Evolutionary conservation across 345 rosid genomes (phyloP), one percentile per base, ranked within the genome.

Genomic region (Murraya paniculata): DNA sequence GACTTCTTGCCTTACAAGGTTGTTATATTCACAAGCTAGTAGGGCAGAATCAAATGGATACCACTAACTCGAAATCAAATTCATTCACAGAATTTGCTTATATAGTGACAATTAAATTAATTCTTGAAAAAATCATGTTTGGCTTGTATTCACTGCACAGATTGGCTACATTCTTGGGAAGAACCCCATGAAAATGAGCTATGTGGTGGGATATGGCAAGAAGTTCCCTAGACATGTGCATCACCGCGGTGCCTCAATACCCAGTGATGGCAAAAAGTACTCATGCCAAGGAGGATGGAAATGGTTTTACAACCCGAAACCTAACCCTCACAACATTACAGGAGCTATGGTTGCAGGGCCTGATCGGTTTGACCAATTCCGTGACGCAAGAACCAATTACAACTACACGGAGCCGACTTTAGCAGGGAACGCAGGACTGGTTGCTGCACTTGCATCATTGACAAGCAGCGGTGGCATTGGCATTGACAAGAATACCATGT

Each of bases 331-430:
- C 80, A 94, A 86, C 80, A 87, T 93, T 38, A 89, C 88, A 0
- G 97, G 98, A 83, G 97, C 97, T 48, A 91, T 94, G 98, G 98
- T 91, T 0, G 95, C 87, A 33, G 98, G 97, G 10, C 98, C 98
- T 8, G 92, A 95, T 80, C 78, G 66, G 25, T 83, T 87, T 16
- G 98, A 95, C 80, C 76, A 82, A 74, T 95, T 95, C 81, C 79
- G 61, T 38, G 97, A 93, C 75, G 85, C 86, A 35, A 82, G 97
- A 2, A 19, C 13, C 33, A 91, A 85, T 67, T 88, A 81, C 67
- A 93, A 82, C 81, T 90, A 85, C 74, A 91, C 91, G 0, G 98
- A 95, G 81, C 95, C 98, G 18, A 93, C 97, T 10, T 2, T 95
- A 77, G 94, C 94, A 0, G 98, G 94, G 58, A 91, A 91, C 36